Evolutionary conservation across 148 eudicot species (phyloP).

Genomic region (Gaultheria prostrata): DNA sequence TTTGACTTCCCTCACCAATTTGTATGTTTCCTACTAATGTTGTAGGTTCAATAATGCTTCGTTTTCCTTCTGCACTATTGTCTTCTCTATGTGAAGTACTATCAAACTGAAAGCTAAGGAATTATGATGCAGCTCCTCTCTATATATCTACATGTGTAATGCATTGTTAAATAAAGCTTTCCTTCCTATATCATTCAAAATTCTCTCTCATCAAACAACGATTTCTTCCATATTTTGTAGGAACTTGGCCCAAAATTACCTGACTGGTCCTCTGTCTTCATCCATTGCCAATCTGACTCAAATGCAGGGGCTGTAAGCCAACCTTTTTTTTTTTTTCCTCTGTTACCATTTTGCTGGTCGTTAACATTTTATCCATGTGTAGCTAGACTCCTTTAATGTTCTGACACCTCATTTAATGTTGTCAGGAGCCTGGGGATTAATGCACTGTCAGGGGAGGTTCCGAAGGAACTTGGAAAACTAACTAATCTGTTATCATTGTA

Average conservation of each 20-base stretch:
- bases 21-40: conserved; percentile 9
- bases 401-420: conserved; percentile 26
- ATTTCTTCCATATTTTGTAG: conserved; percentile 31
- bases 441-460: not conserved
- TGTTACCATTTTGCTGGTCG: not conserved
- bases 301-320: conserved; percentile 64
- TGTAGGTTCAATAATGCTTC: not conserved
- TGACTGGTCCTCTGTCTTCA: conserved; percentile 67
- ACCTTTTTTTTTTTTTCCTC: not conserved
- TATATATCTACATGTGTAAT: not conserved
- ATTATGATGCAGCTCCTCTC: not conserved
- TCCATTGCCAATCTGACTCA: conserved; percentile 69
- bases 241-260: conserved; percentile 54
- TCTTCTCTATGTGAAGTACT: not conserved
- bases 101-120: not conserved
- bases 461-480: not conserved
- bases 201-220: not conserved
- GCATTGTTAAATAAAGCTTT: not conserved
- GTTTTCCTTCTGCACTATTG: not conserved
- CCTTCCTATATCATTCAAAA: not conserved
- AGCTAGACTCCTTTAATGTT: conserved; percentile 1
- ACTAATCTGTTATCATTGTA: not conserved
- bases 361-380: conserved; percentile 13
- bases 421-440: not conserved
- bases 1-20: conserved; percentile 30